Conservation (phyloP, 1,139 yeast species). For the Yamadazyma blattariae region DNA sequence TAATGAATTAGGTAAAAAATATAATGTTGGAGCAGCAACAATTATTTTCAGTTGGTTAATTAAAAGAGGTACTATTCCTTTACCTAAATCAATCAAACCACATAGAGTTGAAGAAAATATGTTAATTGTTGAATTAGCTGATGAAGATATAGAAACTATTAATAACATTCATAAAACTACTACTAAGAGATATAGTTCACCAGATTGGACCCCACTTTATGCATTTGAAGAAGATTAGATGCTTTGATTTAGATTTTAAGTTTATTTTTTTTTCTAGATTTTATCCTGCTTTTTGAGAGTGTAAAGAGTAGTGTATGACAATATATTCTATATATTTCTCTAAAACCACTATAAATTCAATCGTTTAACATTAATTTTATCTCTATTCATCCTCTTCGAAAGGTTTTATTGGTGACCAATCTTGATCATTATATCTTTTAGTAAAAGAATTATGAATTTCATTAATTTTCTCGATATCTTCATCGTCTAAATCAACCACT, state of each 20-base stretch:
- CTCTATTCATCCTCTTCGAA: no score
- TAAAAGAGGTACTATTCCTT: conserved; percentile 62
- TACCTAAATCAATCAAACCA: conserved; percentile 71
- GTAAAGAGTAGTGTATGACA: no score
- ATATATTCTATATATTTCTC: no score
- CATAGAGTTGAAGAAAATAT: conserved; percentile 60
- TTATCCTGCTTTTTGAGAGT: no score
- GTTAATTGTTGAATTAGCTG: conserved; percentile 45
- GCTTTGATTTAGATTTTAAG: background rate
- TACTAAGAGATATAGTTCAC: conserved; percentile 51
- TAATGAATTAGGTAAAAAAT: conserved; percentile 50
- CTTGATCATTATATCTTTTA: no score
- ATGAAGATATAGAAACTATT: conserved; percentile 53
- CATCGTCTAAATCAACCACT: conserved; percentile 48
- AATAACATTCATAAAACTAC: conserved; percentile 38
- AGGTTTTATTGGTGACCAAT: no score
- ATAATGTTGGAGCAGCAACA: conserved; percentile 56
- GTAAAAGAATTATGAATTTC: no score
- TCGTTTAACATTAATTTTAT: no score
- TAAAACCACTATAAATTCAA: no score
- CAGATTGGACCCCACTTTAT: conserved; percentile 30
- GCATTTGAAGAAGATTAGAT: conserved; percentile 13
- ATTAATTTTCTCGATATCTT: conserved; percentile 56
- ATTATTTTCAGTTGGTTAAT: conserved; percentile 71
- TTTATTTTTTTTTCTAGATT: no score